phyloP scores from a whole-genome alignment of 1,139 yeast genomes.

The Pichia sp. region DNA sequence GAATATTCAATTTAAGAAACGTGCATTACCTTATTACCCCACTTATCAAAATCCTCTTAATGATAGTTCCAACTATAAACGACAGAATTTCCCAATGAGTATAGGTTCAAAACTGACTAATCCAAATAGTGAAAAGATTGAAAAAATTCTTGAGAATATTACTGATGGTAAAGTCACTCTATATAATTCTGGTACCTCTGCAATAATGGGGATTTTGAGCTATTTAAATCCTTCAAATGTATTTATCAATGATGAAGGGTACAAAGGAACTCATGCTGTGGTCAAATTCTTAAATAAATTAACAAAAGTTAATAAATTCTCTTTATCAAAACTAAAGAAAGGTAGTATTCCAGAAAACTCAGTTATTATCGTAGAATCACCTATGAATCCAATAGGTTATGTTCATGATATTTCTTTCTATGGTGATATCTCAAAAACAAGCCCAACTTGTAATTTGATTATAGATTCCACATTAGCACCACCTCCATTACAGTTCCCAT shows the following conservation, averaged over 20 bases:
- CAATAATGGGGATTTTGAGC: slow-evolving; percentile 71
- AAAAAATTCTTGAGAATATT: slow-evolving; percentile 56
- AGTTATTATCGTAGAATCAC: slow-evolving; percentile 76
- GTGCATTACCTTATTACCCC: slow-evolving; percentile 22
- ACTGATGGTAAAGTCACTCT: slow-evolving; percentile 55
- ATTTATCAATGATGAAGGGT: slow-evolving; percentile 63
- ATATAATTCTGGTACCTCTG: slow-evolving; percentile 75
- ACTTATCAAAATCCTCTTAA: slow-evolving; percentile 23
- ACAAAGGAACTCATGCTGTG: slow-evolving; percentile 77
- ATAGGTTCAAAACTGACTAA: slow-evolving; percentile 66
- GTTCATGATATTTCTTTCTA: slow-evolving; percentile 55
- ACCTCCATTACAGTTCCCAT: slow-evolving; percentile 80
- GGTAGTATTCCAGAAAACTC: slow-evolving; percentile 46
- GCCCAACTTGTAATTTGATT: slow-evolving; percentile 53
- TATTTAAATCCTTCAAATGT: slow-evolving; percentile 64
- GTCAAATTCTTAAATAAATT: slow-evolving; percentile 58
- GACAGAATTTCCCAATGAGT: slow-evolving; percentile 14
- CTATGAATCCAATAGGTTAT: slow-evolving; percentile 78
- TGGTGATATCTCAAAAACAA: slow-evolving; percentile 60
- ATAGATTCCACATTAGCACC: slow-evolving; percentile 93
- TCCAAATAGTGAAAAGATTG: slow-evolving; percentile 65
- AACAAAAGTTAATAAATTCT: slow-evolving; percentile 46
- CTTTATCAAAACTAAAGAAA: slow-evolving; percentile 40
- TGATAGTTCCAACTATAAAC: slow-evolving; percentile 12
- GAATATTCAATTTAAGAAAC: background rate